phyloP scores from a whole-genome alignment of 768 basidiomycete species.

The Tubosaeta sp. region DNA sequence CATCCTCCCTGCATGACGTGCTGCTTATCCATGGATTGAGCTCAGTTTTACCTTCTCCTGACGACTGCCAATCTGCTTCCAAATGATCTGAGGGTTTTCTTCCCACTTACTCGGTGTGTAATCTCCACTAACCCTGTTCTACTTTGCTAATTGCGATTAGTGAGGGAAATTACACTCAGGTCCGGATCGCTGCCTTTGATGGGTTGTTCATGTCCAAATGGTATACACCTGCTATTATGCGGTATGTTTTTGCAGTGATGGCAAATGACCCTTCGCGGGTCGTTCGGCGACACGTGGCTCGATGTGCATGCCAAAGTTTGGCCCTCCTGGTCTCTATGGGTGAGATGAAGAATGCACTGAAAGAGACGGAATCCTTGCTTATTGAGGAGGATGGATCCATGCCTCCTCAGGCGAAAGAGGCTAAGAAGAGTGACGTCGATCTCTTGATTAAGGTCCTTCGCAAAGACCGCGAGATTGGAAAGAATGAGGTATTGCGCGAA shows the following conservation, averaged over 20 bases:
- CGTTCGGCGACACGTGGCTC: constrained; percentile 83
- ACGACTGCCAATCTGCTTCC: constrained; percentile 75
- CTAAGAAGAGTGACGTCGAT: constrained; percentile 80
- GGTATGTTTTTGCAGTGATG: constrained; percentile 84
- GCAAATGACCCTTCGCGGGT: constrained; percentile 78
- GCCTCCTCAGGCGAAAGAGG: constrained; percentile 66
- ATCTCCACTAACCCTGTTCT: background rate
- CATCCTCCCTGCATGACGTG: background rate
- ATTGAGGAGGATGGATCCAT: constrained; percentile 84
- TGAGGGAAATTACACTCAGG: constrained; percentile 90
- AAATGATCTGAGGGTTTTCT: constrained; percentile 71
- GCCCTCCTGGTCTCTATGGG: constrained; percentile 85
- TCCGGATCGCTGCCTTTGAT: constrained; percentile 92
- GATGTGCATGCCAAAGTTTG: constrained; percentile 80
- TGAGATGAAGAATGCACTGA: constrained; percentile 74
- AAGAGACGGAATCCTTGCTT: constrained; percentile 71
- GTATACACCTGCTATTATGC: constrained; percentile 80
- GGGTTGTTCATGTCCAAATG: constrained; percentile 86
- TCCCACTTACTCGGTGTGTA: constrained; percentile 82
- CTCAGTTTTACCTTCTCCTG: constrained; percentile 75
- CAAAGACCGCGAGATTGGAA: constrained; percentile 81
- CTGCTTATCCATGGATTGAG: constrained; percentile 5
- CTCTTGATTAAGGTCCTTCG: constrained; percentile 81
- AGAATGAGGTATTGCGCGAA: constrained; percentile 75
- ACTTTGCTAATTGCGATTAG: constrained; percentile 38